Base-by-base conservation (phyloP, 2,329 filamentous ascomycete species). In the Davidsoniella eucalypti region DNA sequence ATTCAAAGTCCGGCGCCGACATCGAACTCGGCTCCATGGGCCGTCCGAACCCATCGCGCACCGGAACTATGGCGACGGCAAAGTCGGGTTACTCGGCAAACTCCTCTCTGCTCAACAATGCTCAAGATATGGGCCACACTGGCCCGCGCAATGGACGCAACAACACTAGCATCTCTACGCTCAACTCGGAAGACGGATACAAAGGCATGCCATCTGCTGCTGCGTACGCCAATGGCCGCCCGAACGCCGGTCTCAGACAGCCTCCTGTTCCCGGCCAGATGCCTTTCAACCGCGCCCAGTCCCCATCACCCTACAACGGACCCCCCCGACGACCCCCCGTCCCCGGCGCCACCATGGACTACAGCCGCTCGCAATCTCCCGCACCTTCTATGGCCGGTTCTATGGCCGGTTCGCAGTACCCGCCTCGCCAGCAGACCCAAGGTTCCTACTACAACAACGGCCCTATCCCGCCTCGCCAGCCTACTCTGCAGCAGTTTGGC, bases 41-140 rank as follows among this genome's bases (percentile, higher is more conserved):
- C 56, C 71, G 65, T 49, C 73, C 69, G 38, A 56, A 65, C 54
- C 67, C 65, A 57, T 59, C 69, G 55, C 63, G 73, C 60, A 63
- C 62, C 64, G 61, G 65, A 48, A 84, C 82, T 0, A 50, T 21
- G 12, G 14, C 36, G 1, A 43, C 52, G 9, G 69, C 72, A 54
- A 65, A 67, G 16, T 81, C 81, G 0, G 65, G 64, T 26, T 82
- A 78, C 58, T 74, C 71, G 10, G 78, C 81, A 2, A 76, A 80
- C 54, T 72, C 75, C 6, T 76, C 82, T 1, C 69, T 86, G 5
- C 64, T 84, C 37, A 64, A 67, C 16, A 69, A 75, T 53, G 78
- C 79, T 5, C 70, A 72, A 29, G 70, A 72, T 5, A 56, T 56
- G 51, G 54, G 53, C 16, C 46, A 48, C 29, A 47, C 44, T 23